These are phyloP conservation scores for Zasmidium citrigriseum DNA, from an alignment of 2,329 filamentous ascomycete species.

Conservation along the genomic window DNA sequence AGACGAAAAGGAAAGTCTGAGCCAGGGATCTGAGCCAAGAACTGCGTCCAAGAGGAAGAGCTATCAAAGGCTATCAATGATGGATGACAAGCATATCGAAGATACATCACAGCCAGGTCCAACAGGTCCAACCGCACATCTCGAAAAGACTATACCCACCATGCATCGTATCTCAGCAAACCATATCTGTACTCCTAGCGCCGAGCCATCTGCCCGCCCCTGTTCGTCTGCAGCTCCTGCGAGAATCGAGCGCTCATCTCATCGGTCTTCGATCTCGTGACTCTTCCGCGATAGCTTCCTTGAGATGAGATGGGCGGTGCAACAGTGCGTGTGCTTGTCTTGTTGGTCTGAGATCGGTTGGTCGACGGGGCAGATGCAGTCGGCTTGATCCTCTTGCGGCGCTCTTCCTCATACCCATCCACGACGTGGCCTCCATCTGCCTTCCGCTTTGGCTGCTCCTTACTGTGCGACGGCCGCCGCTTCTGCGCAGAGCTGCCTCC, in stretches of 20 bases:
- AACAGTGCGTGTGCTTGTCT: too few species aligned
- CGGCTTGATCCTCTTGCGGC: constrained; percentile 21
- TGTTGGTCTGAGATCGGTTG: not conserved
- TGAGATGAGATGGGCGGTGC: not conserved
- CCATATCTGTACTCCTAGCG: not conserved
- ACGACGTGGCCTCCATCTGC: constrained; percentile 14
- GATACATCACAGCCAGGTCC: not conserved
- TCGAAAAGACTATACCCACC: too few species aligned
- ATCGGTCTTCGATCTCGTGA: constrained; percentile 3
- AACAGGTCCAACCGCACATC: not conserved
- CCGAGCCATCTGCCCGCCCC: not conserved
- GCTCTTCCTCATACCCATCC: constrained; percentile 23
- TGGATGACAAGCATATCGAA: not conserved
- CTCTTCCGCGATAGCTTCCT: not conserved
- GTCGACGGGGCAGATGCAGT: not conserved
- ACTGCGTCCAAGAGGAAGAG: not conserved
- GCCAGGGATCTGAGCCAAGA: not conserved
- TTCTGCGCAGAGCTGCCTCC: not conserved
- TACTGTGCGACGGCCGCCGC: not conserved
- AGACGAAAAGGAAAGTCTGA: not conserved
- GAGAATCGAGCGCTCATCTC: constrained; percentile 27
- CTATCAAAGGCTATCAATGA: not conserved
- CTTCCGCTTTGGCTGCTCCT: constrained; percentile 24
- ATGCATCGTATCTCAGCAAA: too few species aligned
- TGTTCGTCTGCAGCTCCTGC: constrained; percentile 23